Evolutionary conservation across 352 stramenopile species (phyloP).

Genomic region (Globisporangium lucens): DNA sequence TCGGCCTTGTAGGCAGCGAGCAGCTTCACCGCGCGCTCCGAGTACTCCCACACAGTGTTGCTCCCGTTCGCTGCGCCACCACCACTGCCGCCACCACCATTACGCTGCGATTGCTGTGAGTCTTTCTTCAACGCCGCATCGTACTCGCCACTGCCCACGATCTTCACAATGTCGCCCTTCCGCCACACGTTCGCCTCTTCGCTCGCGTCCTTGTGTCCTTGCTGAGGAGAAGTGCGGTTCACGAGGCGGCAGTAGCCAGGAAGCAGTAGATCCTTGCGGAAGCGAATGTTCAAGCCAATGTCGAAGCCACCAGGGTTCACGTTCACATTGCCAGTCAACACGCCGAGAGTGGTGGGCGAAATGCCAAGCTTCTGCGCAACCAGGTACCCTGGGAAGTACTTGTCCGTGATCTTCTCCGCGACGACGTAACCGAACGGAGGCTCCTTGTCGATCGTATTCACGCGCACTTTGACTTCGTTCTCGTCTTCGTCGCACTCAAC

Average conservation of each 20-base stretch:
- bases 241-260: conserved; percentile 91
- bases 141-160: conserved; percentile 81
- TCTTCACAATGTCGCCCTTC: conserved; percentile 90
- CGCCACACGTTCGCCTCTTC: conserved; percentile 76
- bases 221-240: conserved; percentile 19
- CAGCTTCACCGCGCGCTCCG: conserved; percentile 92
- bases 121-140: conserved; percentile 29
- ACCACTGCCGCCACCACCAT: background rate
- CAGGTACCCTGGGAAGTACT: conserved; percentile 69
- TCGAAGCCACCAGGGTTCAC: conserved; percentile 93
- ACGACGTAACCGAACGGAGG: conserved; percentile 97
- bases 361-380: conserved; percentile 91
- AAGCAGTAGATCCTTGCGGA: conserved; percentile 84
- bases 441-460: conserved; percentile 91
- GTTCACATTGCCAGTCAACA: conserved; percentile 92
- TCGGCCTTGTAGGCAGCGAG: conserved; percentile 91
- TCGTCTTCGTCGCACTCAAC: conserved; percentile 50
- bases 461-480: conserved; percentile 86
- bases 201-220: conserved; percentile 14
- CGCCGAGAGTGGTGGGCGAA: conserved; percentile 87
- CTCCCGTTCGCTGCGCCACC: background rate
- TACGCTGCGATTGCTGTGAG: background rate
- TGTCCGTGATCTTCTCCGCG: conserved; percentile 90
- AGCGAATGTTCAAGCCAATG: conserved; percentile 82
- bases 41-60: conserved; percentile 95